These are phyloP conservation scores for Purpureocillium lavendulum DNA, from an alignment of 2,329 filamentous ascomycete genomes.

Conservation along the genomic window DNA sequence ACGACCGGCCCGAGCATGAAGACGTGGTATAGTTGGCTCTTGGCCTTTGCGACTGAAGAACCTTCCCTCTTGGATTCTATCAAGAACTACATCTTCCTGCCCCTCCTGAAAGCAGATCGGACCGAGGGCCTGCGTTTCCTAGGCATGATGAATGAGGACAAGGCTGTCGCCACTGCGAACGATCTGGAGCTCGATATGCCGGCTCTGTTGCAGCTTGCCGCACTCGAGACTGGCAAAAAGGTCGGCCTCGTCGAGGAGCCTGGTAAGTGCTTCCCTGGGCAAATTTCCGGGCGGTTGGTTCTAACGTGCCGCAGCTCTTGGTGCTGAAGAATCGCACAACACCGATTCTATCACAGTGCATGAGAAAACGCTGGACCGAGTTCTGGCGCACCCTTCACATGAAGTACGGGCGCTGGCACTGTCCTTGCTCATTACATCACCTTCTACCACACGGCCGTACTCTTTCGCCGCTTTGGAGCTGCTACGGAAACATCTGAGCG, in stretches of 20 bases:
- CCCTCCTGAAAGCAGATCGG: constrained; percentile 52
- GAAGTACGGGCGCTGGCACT: constrained; percentile 72
- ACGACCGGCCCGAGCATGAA: constrained; percentile 23
- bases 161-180: constrained; percentile 35
- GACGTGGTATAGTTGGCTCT: constrained; percentile 50
- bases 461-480: constrained; percentile 51
- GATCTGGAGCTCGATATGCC: constrained; percentile 40
- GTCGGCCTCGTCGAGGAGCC: constrained; percentile 61
- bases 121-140: constrained; percentile 47
- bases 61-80: constrained; percentile 49
- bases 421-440: constrained; percentile 69
- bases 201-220: constrained; percentile 53
- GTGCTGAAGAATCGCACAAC: constrained; percentile 7
- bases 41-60: constrained; percentile 37
- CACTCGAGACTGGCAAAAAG: constrained; percentile 65
- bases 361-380: constrained; percentile 37
- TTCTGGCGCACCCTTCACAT: constrained; percentile 48
- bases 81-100: constrained; percentile 56
- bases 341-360: constrained; percentile 25
- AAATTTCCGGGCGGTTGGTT: neutral
- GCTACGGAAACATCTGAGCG: constrained; percentile 56
- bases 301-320: constrained; percentile 15
- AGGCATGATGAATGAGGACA: constrained; percentile 43
- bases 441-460: constrained; percentile 66
- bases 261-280: constrained; percentile 26